phyloP scores from a whole-genome alignment of 345 rosid genomes.

The Mercurialis annua region DNA sequence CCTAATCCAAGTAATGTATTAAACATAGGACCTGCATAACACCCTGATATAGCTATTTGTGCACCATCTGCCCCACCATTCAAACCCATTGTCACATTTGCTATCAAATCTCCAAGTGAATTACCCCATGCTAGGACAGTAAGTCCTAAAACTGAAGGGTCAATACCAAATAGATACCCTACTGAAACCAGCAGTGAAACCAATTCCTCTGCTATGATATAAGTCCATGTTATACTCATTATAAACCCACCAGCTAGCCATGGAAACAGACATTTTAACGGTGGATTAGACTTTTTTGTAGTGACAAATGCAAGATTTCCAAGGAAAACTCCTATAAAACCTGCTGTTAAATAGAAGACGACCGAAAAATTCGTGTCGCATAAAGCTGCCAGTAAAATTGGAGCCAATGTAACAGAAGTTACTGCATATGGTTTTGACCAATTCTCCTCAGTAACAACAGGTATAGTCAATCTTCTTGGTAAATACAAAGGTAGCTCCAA shows the following conservation, averaged over 20 bases:
- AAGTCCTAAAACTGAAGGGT: constrained; percentile 77
- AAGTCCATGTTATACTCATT: constrained; percentile 90
- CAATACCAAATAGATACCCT: constrained; percentile 61
- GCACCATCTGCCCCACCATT: constrained; percentile 74
- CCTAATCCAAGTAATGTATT: constrained; percentile 81
- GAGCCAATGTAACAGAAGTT: constrained; percentile 60
- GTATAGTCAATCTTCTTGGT: constrained; percentile 82
- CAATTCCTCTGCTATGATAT: constrained; percentile 73
- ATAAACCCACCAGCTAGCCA: constrained; percentile 84
- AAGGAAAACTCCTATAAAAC: constrained; percentile 49
- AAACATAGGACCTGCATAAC: constrained; percentile 93
- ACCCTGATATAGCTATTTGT: constrained; percentile 87
- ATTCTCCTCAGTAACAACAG: constrained; percentile 53
- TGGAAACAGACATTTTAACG: constrained; percentile 50
- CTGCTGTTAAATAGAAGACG: constrained; percentile 45
- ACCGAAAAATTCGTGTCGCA: constrained; percentile 36
- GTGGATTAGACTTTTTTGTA: constrained; percentile 58
- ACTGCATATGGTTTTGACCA: constrained; percentile 88
- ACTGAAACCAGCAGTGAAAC: constrained; percentile 67
- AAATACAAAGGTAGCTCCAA: constrained; percentile 72
- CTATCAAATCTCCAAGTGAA: constrained; percentile 81
- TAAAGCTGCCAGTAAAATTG: constrained; percentile 58
- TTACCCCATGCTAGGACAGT: constrained; percentile 98
- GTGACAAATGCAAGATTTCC: constrained; percentile 59
- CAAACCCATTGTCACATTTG: constrained; percentile 72